Conservation (phyloP, 495 filamentous ascomycete species). For the Penicillium daleae region DNA sequence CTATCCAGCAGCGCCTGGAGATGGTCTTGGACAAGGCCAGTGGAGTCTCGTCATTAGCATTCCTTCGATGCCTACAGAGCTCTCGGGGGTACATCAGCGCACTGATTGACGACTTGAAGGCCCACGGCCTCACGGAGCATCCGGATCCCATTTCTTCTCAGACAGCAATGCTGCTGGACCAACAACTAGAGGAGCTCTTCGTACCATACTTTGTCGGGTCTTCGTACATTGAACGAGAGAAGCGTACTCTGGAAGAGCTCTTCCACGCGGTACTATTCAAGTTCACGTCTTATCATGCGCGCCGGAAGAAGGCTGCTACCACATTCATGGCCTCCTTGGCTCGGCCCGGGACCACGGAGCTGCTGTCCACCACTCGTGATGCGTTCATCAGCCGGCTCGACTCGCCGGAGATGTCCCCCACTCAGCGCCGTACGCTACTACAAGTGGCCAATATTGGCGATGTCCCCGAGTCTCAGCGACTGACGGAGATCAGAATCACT, state of each 20-base stretch:
- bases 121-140: conserved; percentile 92
- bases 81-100: conserved; percentile 82
- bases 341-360: conserved; percentile 76
- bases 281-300: conserved; percentile 89
- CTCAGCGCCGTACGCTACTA: conserved; percentile 84
- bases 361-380: conserved; percentile 74
- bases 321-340: conserved; percentile 88
- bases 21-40: conserved; percentile 95
- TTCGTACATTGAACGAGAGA: conserved; percentile 94
- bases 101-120: conserved; percentile 89
- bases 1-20: conserved; percentile 92
- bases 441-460: conserved; percentile 74
- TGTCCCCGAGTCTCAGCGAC: conserved; percentile 53
- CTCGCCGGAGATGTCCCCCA: conserved; percentile 78
- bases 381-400: conserved; percentile 84
- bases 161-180: conserved; percentile 83
- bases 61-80: conserved; percentile 87
- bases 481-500: conserved; percentile 78
- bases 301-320: conserved; percentile 80
- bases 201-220: conserved; percentile 93
- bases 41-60: conserved; percentile 86
- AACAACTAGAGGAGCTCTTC: conserved; percentile 95
- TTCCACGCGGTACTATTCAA: conserved; percentile 94
- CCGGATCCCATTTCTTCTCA: conserved; percentile 89
- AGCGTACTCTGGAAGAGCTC: conserved; percentile 84